Percentiles rank a stretch among this genome's conserved stretches.
Conservation (phyloP, 768 basidiomycete genomes). For the Termitomyces sp. region DNA sequence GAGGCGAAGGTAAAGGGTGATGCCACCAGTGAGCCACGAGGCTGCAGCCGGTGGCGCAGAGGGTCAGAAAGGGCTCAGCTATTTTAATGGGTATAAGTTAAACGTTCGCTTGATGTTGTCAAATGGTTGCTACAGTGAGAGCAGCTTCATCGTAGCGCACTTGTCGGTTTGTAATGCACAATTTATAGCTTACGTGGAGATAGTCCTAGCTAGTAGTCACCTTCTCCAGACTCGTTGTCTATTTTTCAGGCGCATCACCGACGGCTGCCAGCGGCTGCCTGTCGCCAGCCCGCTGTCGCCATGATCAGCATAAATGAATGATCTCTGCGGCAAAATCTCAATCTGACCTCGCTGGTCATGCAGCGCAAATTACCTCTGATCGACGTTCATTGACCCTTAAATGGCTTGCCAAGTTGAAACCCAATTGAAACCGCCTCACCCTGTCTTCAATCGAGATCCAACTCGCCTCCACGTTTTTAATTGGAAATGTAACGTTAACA, state of each 20-base stretch:
- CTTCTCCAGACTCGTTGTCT: neutral
- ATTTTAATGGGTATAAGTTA: too few species aligned
- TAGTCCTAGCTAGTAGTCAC: conserved; percentile 8
- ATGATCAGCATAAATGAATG: neutral
- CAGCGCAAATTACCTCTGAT: conserved; percentile 12
- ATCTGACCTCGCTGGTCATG: conserved; percentile 1
- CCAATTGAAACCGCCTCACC: conserved; percentile 9
- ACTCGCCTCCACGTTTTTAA: conserved; percentile 16
- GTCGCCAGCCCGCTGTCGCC: neutral
- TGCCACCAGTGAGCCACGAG: conserved; percentile 11
- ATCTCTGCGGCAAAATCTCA: conserved; percentile 8
- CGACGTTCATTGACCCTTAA: conserved; percentile 10
- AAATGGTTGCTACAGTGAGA: too few species aligned
- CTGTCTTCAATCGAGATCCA: conserved; percentile 17
- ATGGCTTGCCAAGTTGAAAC: conserved; percentile 11
- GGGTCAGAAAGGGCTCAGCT: neutral
- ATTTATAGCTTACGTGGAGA: conserved; percentile 8
- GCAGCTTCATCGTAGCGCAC: conserved; percentile 27
- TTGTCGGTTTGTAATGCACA: neutral
- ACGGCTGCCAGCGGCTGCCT: neutral
- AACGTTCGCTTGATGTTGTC: conserved; percentile 75
- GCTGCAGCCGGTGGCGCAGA: neutral
- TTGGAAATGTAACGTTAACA: conserved; percentile 11
- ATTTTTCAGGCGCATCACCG: neutral
- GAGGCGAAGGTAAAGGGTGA: conserved; percentile 24